phyloP scores from a whole-genome alignment of 179 eudicot genomes.

The Camellia oleifera region DNA sequence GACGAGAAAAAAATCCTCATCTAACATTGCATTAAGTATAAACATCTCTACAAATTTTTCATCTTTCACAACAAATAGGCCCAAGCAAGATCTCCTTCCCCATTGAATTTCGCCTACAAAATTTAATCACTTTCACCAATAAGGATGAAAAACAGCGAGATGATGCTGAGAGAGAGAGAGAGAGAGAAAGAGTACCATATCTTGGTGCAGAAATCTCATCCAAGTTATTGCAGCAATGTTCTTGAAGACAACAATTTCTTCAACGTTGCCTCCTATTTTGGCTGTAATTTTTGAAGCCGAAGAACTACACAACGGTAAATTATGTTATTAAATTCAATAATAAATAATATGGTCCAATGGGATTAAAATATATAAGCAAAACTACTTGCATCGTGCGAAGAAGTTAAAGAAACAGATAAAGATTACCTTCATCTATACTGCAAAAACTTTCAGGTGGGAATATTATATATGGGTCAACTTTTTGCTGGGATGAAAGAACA shows the following conservation, averaged over 20 bases:
- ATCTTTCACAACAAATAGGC: background rate
- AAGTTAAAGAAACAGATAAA: background rate
- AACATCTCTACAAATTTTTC: background rate
- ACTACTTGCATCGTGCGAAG: background rate
- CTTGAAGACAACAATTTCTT: background rate
- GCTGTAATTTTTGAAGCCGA: background rate
- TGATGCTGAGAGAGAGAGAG: no score
- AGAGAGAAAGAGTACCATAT: no score
- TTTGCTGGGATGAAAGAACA: slow-evolving; percentile 47
- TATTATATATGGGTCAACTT: slow-evolving; percentile 53
- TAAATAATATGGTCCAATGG: background rate
- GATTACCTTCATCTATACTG: slow-evolving; percentile 70
- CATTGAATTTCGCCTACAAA: background rate
- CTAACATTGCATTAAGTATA: slow-evolving; percentile 26
- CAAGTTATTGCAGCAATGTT: background rate
- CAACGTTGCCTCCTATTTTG: background rate
- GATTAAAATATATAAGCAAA: background rate
- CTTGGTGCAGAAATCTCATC: no score
- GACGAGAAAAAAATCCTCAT: background rate
- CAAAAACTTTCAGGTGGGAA: slow-evolving; percentile 74
- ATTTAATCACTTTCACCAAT: background rate
- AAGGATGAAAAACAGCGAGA: no score
- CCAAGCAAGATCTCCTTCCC: background rate
- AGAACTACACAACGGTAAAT: slow-evolving; percentile 3
- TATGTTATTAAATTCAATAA: background rate